Evolutionary conservation across 176 grass and related monocot species (phyloP), one percentile per base, ranked within the genome.

Genomic region (Dendrocalamus sinicus): DNA sequence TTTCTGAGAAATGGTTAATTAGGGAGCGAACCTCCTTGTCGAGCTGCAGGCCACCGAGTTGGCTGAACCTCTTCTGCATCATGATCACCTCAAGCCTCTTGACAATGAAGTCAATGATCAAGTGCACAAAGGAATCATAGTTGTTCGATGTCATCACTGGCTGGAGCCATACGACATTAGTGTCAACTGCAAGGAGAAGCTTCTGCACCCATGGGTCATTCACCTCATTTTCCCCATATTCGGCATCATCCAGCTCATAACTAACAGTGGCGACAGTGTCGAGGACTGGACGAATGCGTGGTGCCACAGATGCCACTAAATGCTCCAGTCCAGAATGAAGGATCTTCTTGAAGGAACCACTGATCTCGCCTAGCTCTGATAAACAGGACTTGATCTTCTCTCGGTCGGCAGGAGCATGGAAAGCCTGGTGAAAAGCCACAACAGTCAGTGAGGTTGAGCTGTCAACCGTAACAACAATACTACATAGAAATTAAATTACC

Each of bases 51-150:
- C 96, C 96, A 41, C 93, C 96, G 32, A 98, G 87, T 75, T 98
- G 96, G 70, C 93, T 98, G 53, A 98, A 98, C 86, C 90, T 86
- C 77, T 98, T 98, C 90, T 95, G 93, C 91, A 95, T 94, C 96
- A 98, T 98, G 65, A 98, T 98, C 41, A 98, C 96, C 88, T 95
- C 96, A 1, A 98, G 88, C 89, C 96, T 91, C 90, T 89, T 98
- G 73, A 94, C 93, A 75, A 98, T 90, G 81, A 98, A 98, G 78
- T 95, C 93, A 4, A 98, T 91, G 39, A 94, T 76, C 72, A 98
- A 79, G 66, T 94, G 90, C 24, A 98, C 85, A 84, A 98, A 95
- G 1, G 90, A 93, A 83, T 98, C 96, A 3, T 98, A 98, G 59
- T 95, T 98, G 77, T 90, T 93, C 12, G 91, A 89, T 55, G 96